Evolutionary conservation across 148 eudicot species (phyloP).

Genomic region (Suaeda aralocaspica): DNA sequence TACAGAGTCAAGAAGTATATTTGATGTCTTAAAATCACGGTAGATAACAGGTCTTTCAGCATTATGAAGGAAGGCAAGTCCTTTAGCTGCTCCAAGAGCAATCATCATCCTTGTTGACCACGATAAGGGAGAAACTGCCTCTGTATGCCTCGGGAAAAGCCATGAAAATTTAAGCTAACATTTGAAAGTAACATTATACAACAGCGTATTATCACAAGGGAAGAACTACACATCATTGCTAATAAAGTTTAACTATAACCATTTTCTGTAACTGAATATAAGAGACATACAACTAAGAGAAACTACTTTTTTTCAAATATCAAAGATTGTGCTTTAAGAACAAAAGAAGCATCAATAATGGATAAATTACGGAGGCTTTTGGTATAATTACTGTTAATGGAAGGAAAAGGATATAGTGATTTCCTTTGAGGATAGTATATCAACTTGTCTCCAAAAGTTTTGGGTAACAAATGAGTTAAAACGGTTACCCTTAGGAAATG

Average conservation of each 20-base stretch:
- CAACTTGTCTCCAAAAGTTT: too few species aligned
- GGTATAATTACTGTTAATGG: too few species aligned
- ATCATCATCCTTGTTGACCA: constrained; percentile 92
- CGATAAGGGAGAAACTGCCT: constrained; percentile 71
- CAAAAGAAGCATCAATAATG: too few species aligned
- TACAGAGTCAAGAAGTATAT: constrained; percentile 82
- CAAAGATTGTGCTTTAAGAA: too few species aligned
- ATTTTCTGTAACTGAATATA: not conserved
- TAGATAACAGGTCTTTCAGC: constrained; percentile 91
- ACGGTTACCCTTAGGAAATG: too few species aligned
- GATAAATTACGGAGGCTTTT: too few species aligned
- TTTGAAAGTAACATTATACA: not conserved
- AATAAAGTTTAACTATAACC: not conserved
- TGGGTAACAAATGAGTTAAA: too few species aligned
- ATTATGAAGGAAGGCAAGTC: constrained; percentile 93
- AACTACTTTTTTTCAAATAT: too few species aligned
- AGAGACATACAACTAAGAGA: not conserved
- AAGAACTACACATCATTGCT: not conserved
- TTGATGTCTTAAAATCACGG: constrained; percentile 88
- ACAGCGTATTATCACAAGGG: not conserved
- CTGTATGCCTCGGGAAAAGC: constrained; percentile 56
- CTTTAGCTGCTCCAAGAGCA: constrained; percentile 95
- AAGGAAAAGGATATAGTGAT: too few species aligned
- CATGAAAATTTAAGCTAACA: constrained; percentile 29
- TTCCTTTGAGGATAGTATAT: too few species aligned